Percentiles rank a stretch among this genome's conserved stretches.
Evolutionary conservation across 1,284 basidiomycete genomes (phyloP).

Genomic region (Puccinia novopanici): DNA sequence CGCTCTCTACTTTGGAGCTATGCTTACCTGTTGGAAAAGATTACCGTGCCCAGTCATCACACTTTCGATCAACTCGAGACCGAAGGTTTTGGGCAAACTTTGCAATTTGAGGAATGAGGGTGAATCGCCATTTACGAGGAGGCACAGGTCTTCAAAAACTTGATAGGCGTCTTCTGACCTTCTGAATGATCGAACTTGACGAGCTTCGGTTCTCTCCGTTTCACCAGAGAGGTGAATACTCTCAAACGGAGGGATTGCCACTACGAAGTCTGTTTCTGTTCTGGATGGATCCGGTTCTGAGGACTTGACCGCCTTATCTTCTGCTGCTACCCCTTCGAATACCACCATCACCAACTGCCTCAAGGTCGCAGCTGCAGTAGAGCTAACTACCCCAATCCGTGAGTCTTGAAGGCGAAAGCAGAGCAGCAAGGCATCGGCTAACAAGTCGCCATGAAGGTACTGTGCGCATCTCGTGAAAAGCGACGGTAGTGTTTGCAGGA

Average conservation of each 20-base stretch:
- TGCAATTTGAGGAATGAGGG: constrained; percentile 81
- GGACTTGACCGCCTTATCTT: constrained; percentile 64
- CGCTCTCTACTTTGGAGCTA: background rate
- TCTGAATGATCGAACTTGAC: constrained; percentile 69
- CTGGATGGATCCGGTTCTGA: constrained; percentile 52
- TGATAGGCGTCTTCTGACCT: constrained; percentile 81
- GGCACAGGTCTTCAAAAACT: constrained; percentile 84
- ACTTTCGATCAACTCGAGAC: constrained; percentile 92
- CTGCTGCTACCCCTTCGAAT: constrained; percentile 86
- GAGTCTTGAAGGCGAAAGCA: constrained; percentile 95
- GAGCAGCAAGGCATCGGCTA: constrained; percentile 80
- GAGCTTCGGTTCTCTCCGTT: constrained; percentile 30
- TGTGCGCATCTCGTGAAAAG: constrained; percentile 79
- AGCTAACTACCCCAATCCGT: constrained; percentile 90
- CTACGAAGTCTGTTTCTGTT: constrained; percentile 41
- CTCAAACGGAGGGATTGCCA: constrained; percentile 48
- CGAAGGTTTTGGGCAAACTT: constrained; percentile 87
- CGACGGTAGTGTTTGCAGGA: constrained; percentile 83
- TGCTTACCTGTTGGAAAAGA: constrained; percentile 74
- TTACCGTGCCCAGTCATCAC: constrained; percentile 90
- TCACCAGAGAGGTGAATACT: constrained; percentile 50
- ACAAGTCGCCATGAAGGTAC: constrained; percentile 72
- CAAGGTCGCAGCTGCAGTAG: constrained; percentile 92
- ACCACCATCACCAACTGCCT: constrained; percentile 97
- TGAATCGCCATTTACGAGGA: constrained; percentile 72